Evolutionary conservation across 2,329 filamentous ascomycete genomes (phyloP).

Genomic region (Aspergillus fischeri): DNA sequence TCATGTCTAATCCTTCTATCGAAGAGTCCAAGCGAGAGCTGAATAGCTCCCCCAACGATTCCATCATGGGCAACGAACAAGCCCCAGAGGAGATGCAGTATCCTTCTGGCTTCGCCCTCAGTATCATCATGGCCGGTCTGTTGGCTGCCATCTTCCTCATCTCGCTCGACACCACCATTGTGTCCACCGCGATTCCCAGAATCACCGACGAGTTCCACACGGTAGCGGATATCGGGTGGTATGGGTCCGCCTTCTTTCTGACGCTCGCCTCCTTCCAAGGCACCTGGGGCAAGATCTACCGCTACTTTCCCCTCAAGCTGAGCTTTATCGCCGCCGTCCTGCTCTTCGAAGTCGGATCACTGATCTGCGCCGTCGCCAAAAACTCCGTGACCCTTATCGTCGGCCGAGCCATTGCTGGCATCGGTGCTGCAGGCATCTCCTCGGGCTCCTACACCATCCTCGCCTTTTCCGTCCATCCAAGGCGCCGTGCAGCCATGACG

Average conservation of each 20-base stretch:
- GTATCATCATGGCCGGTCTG: constrained; percentile 40
- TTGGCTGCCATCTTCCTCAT: constrained; percentile 22
- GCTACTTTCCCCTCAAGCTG: constrained; percentile 28
- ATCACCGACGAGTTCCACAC: constrained; percentile 27
- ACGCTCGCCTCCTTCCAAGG: constrained; percentile 29
- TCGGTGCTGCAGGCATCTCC: constrained; percentile 32
- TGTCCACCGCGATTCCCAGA: constrained; percentile 28
- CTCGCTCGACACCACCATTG: constrained; percentile 24
- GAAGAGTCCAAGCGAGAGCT: background rate
- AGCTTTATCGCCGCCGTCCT: constrained; percentile 34
- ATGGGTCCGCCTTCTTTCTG: constrained; percentile 35
- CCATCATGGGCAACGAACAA: background rate
- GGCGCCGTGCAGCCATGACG: constrained; percentile 20
- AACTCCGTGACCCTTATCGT: constrained; percentile 34
- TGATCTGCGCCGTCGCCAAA: constrained; percentile 39
- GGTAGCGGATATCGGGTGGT: constrained; percentile 33
- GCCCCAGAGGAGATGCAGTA: background rate
- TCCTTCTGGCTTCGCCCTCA: constrained; percentile 31
- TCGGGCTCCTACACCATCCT: constrained; percentile 27
- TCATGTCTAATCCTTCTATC: background rate
- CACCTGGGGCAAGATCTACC: constrained; percentile 30
- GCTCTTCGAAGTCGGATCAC: constrained; percentile 42
- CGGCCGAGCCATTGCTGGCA: constrained; percentile 36
- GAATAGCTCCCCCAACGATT: background rate
- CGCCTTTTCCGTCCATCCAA: constrained; percentile 11